These are phyloP conservation scores for Thuidium tamariscinum DNA, from an alignment of 225 moss, liverwort and hornwort genomes.

Conservation along the genomic window DNA sequence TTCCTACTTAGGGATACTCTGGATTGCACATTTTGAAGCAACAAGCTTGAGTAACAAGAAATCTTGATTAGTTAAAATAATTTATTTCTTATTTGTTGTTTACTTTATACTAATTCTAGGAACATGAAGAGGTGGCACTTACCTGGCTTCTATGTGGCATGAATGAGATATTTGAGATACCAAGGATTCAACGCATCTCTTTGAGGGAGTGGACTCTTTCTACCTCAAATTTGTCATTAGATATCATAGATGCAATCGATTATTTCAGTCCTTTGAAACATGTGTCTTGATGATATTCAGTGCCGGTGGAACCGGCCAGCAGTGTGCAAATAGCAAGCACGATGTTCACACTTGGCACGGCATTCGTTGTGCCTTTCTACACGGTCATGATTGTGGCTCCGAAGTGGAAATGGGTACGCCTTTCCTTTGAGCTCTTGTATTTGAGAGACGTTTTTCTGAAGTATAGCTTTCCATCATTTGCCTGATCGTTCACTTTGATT, in stretches of 20 bases:
- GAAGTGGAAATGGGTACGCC: slow-evolving; percentile 74
- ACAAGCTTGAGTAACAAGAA: neutral
- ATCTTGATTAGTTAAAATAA: neutral
- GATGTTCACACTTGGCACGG: slow-evolving; percentile 75
- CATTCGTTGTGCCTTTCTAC: slow-evolving; percentile 89
- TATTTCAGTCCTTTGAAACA: neutral
- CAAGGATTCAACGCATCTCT: neutral
- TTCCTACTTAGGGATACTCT: neutral
- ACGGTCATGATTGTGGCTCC: slow-evolving; percentile 91
- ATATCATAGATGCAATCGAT: neutral
- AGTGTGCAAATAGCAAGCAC: slow-evolving; percentile 53
- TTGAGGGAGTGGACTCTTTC: neutral
- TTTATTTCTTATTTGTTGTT: neutral
- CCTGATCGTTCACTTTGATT: neutral
- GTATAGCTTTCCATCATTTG: neutral
- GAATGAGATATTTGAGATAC: neutral
- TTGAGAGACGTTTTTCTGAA: neutral
- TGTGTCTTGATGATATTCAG: slow-evolving; percentile 6
- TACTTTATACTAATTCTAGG: neutral
- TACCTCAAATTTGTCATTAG: neutral
- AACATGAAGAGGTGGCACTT: neutral
- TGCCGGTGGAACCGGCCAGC: slow-evolving; percentile 48
- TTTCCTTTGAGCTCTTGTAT: neutral
- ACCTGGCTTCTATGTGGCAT: neutral
- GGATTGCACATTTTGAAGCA: neutral